A percentile compares a stretch with the other conserved stretches of the same genome.
phyloP scores from a whole-genome alignment of 345 rosid species.

The Eucalyptus victrix region DNA sequence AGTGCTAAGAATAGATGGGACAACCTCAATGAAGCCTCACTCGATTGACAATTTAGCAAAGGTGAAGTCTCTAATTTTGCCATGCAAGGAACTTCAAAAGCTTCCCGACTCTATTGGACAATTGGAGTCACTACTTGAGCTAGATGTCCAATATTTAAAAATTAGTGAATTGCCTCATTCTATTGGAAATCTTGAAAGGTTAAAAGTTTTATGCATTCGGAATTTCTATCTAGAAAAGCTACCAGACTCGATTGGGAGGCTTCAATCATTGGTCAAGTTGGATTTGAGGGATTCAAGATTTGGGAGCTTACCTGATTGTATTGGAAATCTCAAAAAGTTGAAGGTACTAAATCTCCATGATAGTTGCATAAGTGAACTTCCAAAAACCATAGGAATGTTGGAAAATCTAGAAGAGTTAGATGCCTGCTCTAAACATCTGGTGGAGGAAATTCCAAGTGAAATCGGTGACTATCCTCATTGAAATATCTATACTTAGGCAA shows the following conservation, averaged over 20 bases:
- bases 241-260: neutral
- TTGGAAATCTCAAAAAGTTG: neutral
- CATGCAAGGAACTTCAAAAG: fast-evolving
- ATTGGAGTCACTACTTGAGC: neutral
- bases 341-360: neutral
- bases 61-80: neutral
- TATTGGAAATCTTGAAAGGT: neutral
- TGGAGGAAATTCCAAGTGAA: neutral
- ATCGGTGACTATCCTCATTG: neutral
- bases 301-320: neutral
- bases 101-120: neutral
- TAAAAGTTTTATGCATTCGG: fast-evolving
- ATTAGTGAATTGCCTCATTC: neutral
- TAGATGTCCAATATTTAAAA: fast-evolving
- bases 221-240: neutral
- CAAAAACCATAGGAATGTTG: neutral
- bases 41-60: neutral
- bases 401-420: neutral
- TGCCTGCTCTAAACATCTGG: fast-evolving
- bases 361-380: neutral
- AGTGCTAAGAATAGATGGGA: fast-evolving
- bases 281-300: fast-evolving
- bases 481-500: fast-evolving
- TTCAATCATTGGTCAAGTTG: neutral
- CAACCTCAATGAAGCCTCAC: fast-evolving